A percentile compares a stretch with the other conserved stretches of the same genome.
Evolutionary conservation across 31 red algal genomes (phyloP).

Genomic region (Bonnemaisonia californica): DNA sequence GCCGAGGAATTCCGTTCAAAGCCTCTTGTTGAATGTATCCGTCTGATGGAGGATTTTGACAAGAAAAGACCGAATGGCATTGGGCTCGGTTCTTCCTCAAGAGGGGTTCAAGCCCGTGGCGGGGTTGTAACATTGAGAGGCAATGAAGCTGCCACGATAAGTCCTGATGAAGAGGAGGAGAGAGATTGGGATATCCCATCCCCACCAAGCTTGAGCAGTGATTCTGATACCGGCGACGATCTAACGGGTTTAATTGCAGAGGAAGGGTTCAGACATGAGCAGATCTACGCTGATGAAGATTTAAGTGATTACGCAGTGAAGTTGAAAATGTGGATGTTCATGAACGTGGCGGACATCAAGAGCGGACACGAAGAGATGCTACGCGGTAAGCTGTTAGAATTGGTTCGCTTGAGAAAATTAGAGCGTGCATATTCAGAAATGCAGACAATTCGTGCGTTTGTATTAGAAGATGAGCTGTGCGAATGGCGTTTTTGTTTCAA

Average conservation of each 20-base stretch:
- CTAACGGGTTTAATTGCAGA: conserved; percentile 17
- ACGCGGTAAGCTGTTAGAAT: conserved; percentile 39
- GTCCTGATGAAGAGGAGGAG: neutral
- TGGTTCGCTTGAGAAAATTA: conserved; percentile 35
- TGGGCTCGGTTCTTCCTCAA: neutral
- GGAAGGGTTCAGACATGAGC: conserved; percentile 13
- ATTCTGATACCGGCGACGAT: conserved; percentile 14
- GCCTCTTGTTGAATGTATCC: conserved; percentile 42
- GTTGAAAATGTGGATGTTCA: conserved; percentile 35
- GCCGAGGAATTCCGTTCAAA: conserved; percentile 47
- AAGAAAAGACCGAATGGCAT: neutral
- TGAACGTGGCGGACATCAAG: conserved; percentile 20
- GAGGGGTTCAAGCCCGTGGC: neutral
- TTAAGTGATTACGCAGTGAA: conserved; percentile 30
- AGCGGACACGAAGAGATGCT: conserved; percentile 60
- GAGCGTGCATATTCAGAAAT: conserved; percentile 35
- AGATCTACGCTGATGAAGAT: conserved; percentile 45
- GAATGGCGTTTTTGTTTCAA: conserved; percentile 25
- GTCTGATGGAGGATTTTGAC: conserved; percentile 41
- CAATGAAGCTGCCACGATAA: neutral
- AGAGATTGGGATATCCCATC: conserved; percentile 47
- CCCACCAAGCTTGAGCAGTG: conserved; percentile 60
- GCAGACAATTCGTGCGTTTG: conserved; percentile 32
- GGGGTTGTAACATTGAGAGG: neutral
- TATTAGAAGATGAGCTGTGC: neutral